Evolutionary conservation across 768 basidiomycete species (phyloP).

Genomic region (Termitomyces sp.): DNA sequence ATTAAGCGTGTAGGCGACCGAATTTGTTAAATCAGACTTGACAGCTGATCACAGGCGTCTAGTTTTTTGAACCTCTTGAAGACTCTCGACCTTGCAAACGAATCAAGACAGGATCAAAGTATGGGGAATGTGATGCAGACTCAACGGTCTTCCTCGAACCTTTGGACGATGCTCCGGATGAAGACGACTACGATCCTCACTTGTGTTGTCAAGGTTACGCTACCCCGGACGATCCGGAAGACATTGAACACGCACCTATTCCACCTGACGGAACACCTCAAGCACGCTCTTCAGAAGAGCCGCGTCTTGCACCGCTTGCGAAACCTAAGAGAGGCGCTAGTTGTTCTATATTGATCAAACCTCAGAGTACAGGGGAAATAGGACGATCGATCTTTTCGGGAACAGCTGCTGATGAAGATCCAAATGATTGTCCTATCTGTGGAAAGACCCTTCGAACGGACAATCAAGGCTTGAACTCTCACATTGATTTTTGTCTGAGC

Average conservation of each 20-base stretch:
- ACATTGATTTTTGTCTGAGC: constrained; percentile 87
- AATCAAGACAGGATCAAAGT: constrained; percentile 27
- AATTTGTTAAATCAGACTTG: neutral
- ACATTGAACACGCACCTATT: neutral
- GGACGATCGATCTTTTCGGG: neutral
- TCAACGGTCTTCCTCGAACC: constrained; percentile 8
- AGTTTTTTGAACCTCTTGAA: constrained; percentile 55
- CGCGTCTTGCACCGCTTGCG: neutral
- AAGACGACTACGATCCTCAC: constrained; percentile 25
- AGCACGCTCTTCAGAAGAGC: constrained; percentile 10
- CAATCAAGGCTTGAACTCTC: constrained; percentile 79
- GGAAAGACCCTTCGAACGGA: constrained; percentile 53
- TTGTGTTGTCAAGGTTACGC: constrained; percentile 16
- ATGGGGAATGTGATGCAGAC: constrained; percentile 15
- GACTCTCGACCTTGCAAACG: constrained; percentile 34
- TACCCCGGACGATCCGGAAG: constrained; percentile 14
- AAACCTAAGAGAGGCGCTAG: neutral
- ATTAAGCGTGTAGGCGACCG: constrained; percentile 62
- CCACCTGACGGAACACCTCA: constrained; percentile 11
- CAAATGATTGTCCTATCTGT: constrained; percentile 72
- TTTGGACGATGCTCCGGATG: constrained; percentile 20
- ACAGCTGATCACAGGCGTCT: neutral
- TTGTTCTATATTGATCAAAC: neutral
- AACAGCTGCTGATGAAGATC: neutral
- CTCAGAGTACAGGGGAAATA: neutral